A percentile compares a stretch with the other conserved stretches of the same genome.
Conservation (phyloP, 192 early-diverging fungal species). For the Umbelopsis isabellina region DNA sequence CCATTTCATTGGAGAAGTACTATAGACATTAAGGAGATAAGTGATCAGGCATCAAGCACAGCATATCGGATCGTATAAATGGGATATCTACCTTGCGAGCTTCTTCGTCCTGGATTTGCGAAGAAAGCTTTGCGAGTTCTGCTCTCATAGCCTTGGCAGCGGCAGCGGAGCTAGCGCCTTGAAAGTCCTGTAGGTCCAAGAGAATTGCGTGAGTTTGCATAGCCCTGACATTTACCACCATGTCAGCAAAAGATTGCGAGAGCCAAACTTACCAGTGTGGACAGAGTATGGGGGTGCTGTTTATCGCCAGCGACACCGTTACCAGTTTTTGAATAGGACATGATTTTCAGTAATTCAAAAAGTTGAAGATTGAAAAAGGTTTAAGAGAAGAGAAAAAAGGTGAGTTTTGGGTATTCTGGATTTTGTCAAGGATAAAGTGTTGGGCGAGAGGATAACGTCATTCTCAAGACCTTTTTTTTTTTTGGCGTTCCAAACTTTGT, state of each 20-base stretch:
- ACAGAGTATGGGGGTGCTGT: conserved; percentile 56
- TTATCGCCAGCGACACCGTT: conserved; percentile 30
- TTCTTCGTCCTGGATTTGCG: conserved; percentile 57
- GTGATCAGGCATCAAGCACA: not conserved
- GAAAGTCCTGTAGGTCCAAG: conserved; percentile 50
- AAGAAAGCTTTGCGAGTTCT: conserved; percentile 70
- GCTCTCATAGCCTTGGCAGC: conserved; percentile 77
- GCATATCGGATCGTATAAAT: conserved; percentile 27
- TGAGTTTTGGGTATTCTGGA: not conserved
- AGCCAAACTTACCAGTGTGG: conserved; percentile 46
- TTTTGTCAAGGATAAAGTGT: not conserved
- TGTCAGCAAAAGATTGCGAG: not conserved
- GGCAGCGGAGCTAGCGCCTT: conserved; percentile 58
- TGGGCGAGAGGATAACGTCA: too few relatives aligned
- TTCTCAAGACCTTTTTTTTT: too few relatives aligned
- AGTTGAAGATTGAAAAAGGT: not conserved
- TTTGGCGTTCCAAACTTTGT: not conserved
- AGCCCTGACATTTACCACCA: not conserved
- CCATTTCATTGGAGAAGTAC: conserved; percentile 81
- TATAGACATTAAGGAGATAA: conserved; percentile 22
- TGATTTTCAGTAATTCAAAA: not conserved
- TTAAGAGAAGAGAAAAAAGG: conserved; percentile 4
- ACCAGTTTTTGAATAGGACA: conserved; percentile 17
- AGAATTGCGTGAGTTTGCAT: not conserved
- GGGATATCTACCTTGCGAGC: conserved; percentile 55